A percentile compares a stretch with the other conserved stretches of the same genome.
Conservation (phyloP, 208 protist genomes). For the Herpetomonas tarakana region DNA sequence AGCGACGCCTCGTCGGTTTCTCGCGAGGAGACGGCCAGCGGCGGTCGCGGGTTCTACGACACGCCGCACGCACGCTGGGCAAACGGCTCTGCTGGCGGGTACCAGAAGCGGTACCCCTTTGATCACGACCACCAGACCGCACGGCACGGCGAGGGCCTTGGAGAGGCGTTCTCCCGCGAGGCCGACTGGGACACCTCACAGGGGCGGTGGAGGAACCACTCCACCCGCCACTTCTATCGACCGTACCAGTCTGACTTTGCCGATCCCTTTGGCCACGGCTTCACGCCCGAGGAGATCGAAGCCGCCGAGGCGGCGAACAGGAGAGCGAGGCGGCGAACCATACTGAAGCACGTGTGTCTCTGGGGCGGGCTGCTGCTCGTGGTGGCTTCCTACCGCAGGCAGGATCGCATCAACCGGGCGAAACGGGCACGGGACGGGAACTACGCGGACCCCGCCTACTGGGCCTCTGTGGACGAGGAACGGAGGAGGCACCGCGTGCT, state of each 20-base stretch:
- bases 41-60: conserved; percentile 16
- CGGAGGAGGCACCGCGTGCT: conserved; percentile 15
- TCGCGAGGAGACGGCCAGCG: background rate
- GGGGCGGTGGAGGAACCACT: conserved; percentile 25
- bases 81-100: conserved; percentile 4
- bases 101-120: conserved; percentile 15
- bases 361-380: conserved; percentile 33
- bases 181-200: conserved; percentile 7
- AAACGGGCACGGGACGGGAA: conserved; percentile 19
- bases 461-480: conserved; percentile 27
- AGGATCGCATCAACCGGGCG: conserved; percentile 38
- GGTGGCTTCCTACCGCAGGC: conserved; percentile 26
- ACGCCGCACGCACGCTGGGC: conserved; percentile 19
- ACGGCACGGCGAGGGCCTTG: conserved; percentile 21
- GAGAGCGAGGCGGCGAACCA: conserved; percentile 1
- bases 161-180: conserved; percentile 12
- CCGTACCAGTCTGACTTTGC: conserved; percentile 36
- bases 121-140: conserved; percentile 10
- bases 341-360: conserved; percentile 29
- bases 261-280: conserved; percentile 41
- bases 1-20: background rate
- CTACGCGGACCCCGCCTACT: conserved; percentile 40
- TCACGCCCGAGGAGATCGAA: conserved; percentile 34
- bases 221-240: conserved; percentile 54
- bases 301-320: conserved; percentile 21